Evolutionary conservation across 2,329 filamentous ascomycete genomes (phyloP).

Genomic region (Pestalotiopsis fici): DNA sequence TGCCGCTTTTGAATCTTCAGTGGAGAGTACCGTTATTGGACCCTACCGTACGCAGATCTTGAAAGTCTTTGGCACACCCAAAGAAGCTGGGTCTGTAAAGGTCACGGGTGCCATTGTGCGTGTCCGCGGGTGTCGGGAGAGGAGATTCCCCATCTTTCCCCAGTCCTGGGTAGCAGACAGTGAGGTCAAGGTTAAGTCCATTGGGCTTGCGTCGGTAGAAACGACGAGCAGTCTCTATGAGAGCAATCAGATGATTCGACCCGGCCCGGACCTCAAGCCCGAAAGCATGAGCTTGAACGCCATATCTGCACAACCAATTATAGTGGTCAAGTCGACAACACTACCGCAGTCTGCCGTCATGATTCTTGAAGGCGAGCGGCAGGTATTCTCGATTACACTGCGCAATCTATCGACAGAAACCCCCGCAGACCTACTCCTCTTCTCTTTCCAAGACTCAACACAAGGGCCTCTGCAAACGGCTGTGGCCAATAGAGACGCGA

Average conservation of each 20-base stretch:
- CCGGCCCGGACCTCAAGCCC: constrained; percentile 44
- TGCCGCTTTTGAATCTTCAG: constrained; percentile 66
- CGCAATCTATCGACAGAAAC: constrained; percentile 73
- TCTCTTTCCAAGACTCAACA: constrained; percentile 89
- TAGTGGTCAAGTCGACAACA: constrained; percentile 75
- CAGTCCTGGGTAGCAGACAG: constrained; percentile 72
- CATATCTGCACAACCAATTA: constrained; percentile 75
- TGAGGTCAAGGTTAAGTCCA: constrained; percentile 75
- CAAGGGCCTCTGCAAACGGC: constrained; percentile 75
- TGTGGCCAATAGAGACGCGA: constrained; percentile 74
- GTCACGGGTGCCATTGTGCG: constrained; percentile 80
- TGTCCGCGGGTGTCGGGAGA: constrained; percentile 78
- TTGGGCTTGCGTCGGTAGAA: constrained; percentile 63
- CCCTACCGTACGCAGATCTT: constrained; percentile 83
- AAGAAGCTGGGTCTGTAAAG: constrained; percentile 65
- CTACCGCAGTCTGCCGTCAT: constrained; percentile 85
- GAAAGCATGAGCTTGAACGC: constrained; percentile 68
- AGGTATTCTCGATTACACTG: constrained; percentile 75
- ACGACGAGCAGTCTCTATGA: constrained; percentile 21
- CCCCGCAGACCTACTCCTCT: constrained; percentile 79
- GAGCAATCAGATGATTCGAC: constrained; percentile 37
- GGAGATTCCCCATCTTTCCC: constrained; percentile 81
- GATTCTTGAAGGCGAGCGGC: constrained; percentile 88
- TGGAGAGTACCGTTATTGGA: constrained; percentile 69
- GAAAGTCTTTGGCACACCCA: constrained; percentile 69